These are phyloP conservation scores for Epichloe amarillans DNA, from an alignment of 2,329 filamentous ascomycete species.

Conservation along the genomic window DNA sequence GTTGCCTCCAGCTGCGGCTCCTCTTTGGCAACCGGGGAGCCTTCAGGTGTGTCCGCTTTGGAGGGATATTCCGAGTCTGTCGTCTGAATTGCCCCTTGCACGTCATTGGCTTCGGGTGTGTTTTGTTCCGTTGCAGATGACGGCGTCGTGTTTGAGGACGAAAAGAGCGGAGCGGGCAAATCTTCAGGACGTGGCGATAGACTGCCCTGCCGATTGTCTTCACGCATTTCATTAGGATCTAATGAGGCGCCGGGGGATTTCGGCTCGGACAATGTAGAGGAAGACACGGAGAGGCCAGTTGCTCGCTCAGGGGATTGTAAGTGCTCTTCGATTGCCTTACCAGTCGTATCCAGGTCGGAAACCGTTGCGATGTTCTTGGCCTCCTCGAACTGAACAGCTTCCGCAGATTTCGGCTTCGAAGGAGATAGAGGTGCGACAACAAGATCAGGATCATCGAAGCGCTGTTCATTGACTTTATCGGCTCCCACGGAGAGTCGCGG, in stretches of 20 bases:
- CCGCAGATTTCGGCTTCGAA: constrained; percentile 20
- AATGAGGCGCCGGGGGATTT: constrained; percentile 7
- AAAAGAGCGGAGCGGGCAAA: constrained; percentile 49
- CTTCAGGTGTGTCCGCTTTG: not conserved
- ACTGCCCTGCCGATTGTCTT: constrained; percentile 10
- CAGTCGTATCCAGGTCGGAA: not conserved
- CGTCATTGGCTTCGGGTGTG: not conserved
- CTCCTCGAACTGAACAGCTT: not conserved
- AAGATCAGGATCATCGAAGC: constrained; percentile 42
- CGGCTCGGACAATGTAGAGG: constrained; percentile 6
- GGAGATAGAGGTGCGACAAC: constrained; percentile 46
- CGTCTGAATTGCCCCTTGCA: not conserved
- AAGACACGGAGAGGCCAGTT: not conserved
- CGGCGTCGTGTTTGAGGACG: constrained; percentile 7
- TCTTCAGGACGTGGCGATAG: constrained; percentile 50
- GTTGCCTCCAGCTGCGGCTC: constrained; percentile 6
- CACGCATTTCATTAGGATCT: constrained; percentile 5
- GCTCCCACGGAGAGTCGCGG: constrained; percentile 49
- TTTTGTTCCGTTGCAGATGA: not conserved
- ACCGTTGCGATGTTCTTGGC: not conserved
- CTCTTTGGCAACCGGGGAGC: constrained; percentile 4
- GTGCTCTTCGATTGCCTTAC: constrained; percentile 1
- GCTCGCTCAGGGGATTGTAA: not conserved
- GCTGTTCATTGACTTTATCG: constrained; percentile 37
- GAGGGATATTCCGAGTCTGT: not conserved